Base-by-base conservation (phyloP, 106 monocot species). In the Triglochin maritima region DNA sequence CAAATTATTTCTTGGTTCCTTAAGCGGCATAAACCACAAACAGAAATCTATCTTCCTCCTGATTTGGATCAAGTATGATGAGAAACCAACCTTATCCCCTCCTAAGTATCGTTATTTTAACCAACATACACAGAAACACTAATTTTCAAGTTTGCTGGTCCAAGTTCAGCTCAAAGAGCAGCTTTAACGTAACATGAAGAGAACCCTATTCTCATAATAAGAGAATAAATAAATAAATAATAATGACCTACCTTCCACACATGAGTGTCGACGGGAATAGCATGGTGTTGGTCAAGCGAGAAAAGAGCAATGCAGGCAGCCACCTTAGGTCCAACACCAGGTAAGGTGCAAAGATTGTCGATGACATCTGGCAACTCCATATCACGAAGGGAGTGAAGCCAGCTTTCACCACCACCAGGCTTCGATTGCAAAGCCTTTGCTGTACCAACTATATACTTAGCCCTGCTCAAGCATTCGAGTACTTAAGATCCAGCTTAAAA, bases 211-310 rank as follows among this genome's bases (percentile, higher is more conserved):
- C 6, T 44, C 7, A 9, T 63, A 54, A 15, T 54, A 42, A 1
- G 13, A 16, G 47, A 45, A 54, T 1, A 58, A 46, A 43, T 59
- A 2, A 60, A 13, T 41, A 44, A 9, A 41, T 9, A 54, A 52
- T 7, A 67, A 1, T 3, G 12, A 88, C 96, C 88, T 92, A 66
- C 29, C 29, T 29, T 29, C 96, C 96, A 98, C 60, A 98, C 96
- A 81, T 98, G 96, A 47, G 96, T 98, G 73, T 98, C 96, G 56
- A 98, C 96, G 68, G 96, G 96, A 75, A 98, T 86, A 43, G 96
- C 88, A 76, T 98, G 91, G 60, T 98, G 91, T 51, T 98, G 87
- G 76, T 92, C 96, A 13, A 98, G 88, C 4, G 96, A 98, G 77
- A 98, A 98, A 17, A 98, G 86, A 70, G 96, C 88, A 79, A 98